Percentiles rank a stretch among this genome's conserved stretches.
phyloP scores from a whole-genome alignment of 169 alveolate genomes.

The Plasmodium yoelii region DNA sequence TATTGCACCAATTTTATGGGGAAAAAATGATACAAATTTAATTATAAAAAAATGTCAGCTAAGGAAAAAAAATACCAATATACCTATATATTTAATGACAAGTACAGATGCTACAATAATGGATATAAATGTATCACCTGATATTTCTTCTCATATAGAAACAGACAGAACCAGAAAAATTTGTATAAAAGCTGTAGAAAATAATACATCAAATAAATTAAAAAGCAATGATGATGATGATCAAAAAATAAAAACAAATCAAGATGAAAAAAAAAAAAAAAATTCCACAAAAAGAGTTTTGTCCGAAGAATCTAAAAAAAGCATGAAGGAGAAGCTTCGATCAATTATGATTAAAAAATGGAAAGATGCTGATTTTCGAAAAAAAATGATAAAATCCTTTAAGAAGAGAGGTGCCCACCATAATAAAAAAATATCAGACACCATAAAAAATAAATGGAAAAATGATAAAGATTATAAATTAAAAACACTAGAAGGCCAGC shows the following conservation, averaged over 20 bases:
- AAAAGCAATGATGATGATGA: neutral
- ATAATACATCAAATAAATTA: too few species aligned
- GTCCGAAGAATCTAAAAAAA: conserved; percentile 49
- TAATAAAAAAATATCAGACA: conserved; percentile 71
- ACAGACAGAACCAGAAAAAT: too few species aligned
- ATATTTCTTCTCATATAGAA: too few species aligned
- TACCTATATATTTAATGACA: too few species aligned
- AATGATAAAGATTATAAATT: conserved; percentile 56
- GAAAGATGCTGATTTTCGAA: conserved; percentile 67
- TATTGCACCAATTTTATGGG: too few species aligned
- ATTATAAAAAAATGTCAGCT: too few species aligned
- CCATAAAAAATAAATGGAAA: conserved; percentile 67
- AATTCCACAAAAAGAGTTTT: conserved; percentile 20
- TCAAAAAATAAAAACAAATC: neutral
- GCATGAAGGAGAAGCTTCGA: conserved; percentile 51
- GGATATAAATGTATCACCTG: too few species aligned
- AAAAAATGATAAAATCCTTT: conserved; percentile 63
- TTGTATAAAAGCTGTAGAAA: too few species aligned
- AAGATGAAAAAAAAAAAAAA: neutral
- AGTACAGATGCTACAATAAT: too few species aligned
- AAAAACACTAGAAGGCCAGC: conserved; percentile 73
- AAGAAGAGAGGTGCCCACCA: conserved; percentile 51
- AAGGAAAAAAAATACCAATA: too few species aligned
- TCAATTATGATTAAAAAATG: conserved; percentile 50
- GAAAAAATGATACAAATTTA: too few species aligned